phyloP scores from a whole-genome alignment of 805 yeast genomes.

The Candida piceae region DNA sequence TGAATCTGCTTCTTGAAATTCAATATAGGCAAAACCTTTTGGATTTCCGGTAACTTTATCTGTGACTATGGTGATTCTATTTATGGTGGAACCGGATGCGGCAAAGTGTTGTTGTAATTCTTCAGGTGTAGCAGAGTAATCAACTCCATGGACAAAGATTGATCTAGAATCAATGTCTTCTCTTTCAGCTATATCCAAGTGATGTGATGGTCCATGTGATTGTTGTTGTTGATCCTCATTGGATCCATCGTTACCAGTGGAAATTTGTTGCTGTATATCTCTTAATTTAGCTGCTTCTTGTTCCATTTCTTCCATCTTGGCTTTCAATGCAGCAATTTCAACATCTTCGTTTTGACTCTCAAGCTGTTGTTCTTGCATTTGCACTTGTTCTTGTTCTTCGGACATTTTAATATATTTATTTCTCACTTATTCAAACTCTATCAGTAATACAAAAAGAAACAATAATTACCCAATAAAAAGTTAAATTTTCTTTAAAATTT shows the following conservation, averaged over 20 bases:
- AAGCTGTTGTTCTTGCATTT: constrained; percentile 2
- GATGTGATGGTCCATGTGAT: constrained; percentile 10
- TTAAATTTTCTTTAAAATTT: too few relatives aligned
- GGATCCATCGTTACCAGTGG: constrained; percentile 6
- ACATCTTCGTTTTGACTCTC: constrained; percentile 12
- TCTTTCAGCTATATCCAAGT: constrained; percentile 30
- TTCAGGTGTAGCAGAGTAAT: constrained; percentile 70
- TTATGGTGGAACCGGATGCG: constrained; percentile 59
- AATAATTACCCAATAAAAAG: too few relatives aligned
- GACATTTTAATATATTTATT: constrained; percentile 3
- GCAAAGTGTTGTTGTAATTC: constrained; percentile 74
- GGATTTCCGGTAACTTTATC: constrained; percentile 78
- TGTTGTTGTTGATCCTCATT: constrained; percentile 1
- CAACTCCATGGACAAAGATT: constrained; percentile 81
- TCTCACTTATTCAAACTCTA: neutral
- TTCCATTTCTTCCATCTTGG: constrained; percentile 49
- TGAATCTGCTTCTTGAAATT: constrained; percentile 63
- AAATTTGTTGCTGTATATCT: constrained; percentile 44
- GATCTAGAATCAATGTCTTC: constrained; percentile 73
- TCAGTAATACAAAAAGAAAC: too few relatives aligned
- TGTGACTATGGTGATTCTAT: constrained; percentile 71
- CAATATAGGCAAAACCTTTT: constrained; percentile 83
- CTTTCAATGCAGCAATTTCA: constrained; percentile 34
- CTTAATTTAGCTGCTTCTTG: constrained; percentile 59
- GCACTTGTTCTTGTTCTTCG: constrained; percentile 3